phyloP scores from a whole-genome alignment of 495 filamentous ascomycete genomes.

The Penicillium samsonianum region DNA sequence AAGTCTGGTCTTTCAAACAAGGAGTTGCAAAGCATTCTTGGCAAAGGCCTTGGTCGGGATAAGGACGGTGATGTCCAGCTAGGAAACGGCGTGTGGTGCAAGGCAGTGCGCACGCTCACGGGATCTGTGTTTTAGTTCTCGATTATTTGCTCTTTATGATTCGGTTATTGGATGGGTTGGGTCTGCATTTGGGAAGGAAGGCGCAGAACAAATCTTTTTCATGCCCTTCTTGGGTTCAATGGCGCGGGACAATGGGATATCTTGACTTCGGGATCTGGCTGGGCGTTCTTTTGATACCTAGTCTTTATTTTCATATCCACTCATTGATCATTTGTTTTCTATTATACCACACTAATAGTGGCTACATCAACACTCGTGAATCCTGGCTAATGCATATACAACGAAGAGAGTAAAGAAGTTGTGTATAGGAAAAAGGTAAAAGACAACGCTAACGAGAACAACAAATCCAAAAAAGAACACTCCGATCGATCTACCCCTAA shows the following conservation, averaged over 20 bases:
- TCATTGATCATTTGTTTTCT: not conserved
- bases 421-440: not conserved
- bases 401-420: not conserved
- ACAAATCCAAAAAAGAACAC: not conserved
- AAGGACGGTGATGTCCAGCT: constrained; percentile 25
- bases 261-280: not conserved
- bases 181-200: constrained; percentile 7
- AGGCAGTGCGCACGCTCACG: constrained; percentile 41
- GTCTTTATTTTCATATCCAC: constrained; percentile 5
- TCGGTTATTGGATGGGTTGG: constrained; percentile 1
- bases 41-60: constrained; percentile 31
- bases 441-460: not conserved
- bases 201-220: not conserved
- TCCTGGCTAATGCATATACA: not conserved
- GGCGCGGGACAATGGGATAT: not conserved
- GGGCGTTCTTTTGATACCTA: constrained; percentile 4
- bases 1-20: constrained; percentile 36
- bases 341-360: not conserved
- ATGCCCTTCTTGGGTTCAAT: not conserved
- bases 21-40: constrained; percentile 43
- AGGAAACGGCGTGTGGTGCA: constrained; percentile 46
- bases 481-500: constrained; percentile 1
- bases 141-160: constrained; percentile 3
- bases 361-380: not conserved
- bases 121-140: constrained; percentile 37